These are phyloP conservation scores for Monilinia fructicola DNA, from an alignment of 2,329 filamentous ascomycete species.

Conservation along the genomic window DNA sequence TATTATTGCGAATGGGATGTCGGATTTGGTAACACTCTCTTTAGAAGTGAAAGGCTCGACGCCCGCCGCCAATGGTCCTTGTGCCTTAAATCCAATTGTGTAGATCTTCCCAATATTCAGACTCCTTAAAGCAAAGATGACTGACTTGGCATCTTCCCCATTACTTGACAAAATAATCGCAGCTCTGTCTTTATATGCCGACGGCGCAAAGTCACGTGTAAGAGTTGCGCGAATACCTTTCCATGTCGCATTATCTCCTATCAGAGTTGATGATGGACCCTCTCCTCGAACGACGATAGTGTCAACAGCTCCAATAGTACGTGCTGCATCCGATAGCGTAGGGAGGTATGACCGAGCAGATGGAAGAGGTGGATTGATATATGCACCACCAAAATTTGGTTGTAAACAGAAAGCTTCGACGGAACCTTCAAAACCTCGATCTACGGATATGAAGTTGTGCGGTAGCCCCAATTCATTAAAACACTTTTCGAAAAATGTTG, in stretches of 20 bases:
- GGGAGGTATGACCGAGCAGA: constrained; percentile 59
- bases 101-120: constrained; percentile 77
- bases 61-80: constrained; percentile 58
- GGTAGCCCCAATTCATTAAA: constrained; percentile 83
- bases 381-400: constrained; percentile 77
- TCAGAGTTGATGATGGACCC: constrained; percentile 53
- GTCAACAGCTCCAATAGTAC: constrained; percentile 77
- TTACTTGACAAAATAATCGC: constrained; percentile 73
- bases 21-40: constrained; percentile 76
- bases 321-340: constrained; percentile 70
- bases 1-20: constrained; percentile 78
- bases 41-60: constrained; percentile 66
- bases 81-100: constrained; percentile 77
- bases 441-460: constrained; percentile 74
- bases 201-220: constrained; percentile 78
- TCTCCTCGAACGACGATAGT: constrained; percentile 67
- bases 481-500: constrained; percentile 83
- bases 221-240: constrained; percentile 81
- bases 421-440: constrained; percentile 64
- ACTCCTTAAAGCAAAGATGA: constrained; percentile 75
- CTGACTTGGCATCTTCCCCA: constrained; percentile 72
- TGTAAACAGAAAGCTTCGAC: constrained; percentile 73
- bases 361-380: constrained; percentile 71
- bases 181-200: constrained; percentile 73
- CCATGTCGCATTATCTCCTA: constrained; percentile 83